Base-by-base conservation (phyloP, 2,329 filamentous ascomycete genomes). In the Apiospora phragmitis region DNA sequence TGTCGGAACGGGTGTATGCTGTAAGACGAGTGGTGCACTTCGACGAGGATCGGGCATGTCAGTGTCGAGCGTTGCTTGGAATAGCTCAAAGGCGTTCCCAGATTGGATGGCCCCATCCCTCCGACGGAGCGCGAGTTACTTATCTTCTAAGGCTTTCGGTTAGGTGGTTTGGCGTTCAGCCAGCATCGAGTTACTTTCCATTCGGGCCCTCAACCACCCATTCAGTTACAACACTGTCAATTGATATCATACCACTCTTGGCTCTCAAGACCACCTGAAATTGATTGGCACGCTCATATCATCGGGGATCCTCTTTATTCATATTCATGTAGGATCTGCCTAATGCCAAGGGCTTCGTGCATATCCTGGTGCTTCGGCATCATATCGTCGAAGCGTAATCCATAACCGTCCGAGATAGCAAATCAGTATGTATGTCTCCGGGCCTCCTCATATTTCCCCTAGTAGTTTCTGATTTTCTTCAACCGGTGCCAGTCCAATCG, bases 401-500 rank as follows among this genome's bases (percentile, higher is more conserved):
- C 55, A 62, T 38, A 62, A 62, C 55, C 55, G n/a, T 62, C 55
- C 55, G 32, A 38, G 32, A 62, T 62, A 62, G 55, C 32, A 62
- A 62, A 24, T 62, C 32, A n/a, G 35, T 11, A 62, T 24, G 45
- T n/a, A 7, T n/a, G 45, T n/a, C 7, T 45, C 16, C 16, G 21
- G 18, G 43, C 43, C 1, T n/a, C 21, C 3, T 35, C 55, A 59
- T 35, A 21, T 59, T 32, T 35, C 51, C 51, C 29, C 51, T 59
- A 35, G 11, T 11, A 4, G 14, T 16, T 29, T 59, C 1, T 32
- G 21, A 2, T 12, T 12, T 11, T 41, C 38, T 41, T 35, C 55
- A 38, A 38, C 18, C 21, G 14, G 12, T 9, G 3, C 55, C 29
- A n/a, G 18, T n/a, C 32, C 18, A 4, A 4, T 59, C 26, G 32